Conservation (phyloP, 1,284 basidiomycete genomes). For the Naganishia sp. region DNA sequence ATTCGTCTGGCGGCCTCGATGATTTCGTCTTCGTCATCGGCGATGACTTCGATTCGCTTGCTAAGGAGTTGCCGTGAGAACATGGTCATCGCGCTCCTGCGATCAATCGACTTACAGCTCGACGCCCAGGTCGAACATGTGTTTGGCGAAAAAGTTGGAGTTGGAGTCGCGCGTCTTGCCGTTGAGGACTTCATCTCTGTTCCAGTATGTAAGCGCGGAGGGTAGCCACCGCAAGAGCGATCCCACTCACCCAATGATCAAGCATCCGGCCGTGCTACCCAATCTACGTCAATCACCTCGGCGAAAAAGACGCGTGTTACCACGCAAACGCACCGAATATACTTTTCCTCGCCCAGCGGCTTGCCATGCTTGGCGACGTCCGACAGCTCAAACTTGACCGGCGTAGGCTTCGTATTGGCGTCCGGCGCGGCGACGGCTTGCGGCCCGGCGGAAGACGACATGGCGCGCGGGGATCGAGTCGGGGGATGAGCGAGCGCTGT, state of each 20-base stretch:
- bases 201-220: not conserved
- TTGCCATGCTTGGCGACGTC: constrained; percentile 7
- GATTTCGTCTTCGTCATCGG: constrained; percentile 86
- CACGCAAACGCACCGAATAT: constrained; percentile 59
- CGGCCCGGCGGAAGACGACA: not conserved
- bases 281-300: constrained; percentile 36
- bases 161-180: constrained; percentile 67
- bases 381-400: constrained; percentile 26
- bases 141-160: constrained; percentile 72
- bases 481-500: too few relatives aligned
- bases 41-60: constrained; percentile 85
- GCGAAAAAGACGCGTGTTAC: not conserved
- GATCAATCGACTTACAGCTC: constrained; percentile 39
- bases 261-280: constrained; percentile 50
- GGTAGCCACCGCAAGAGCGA: not conserved
- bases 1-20: constrained; percentile 81
- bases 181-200: constrained; percentile 56
- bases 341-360: constrained; percentile 66
- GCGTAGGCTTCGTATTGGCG: constrained; percentile 11
- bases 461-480: not conserved
- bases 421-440: not conserved
- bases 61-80: constrained; percentile 51
- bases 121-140: constrained; percentile 83
- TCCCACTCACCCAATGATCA: constrained; percentile 48
- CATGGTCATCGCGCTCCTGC: not conserved